Evolutionary conservation across 768 basidiomycete genomes (phyloP).

Genomic region (Lactifluus piperatus): DNA sequence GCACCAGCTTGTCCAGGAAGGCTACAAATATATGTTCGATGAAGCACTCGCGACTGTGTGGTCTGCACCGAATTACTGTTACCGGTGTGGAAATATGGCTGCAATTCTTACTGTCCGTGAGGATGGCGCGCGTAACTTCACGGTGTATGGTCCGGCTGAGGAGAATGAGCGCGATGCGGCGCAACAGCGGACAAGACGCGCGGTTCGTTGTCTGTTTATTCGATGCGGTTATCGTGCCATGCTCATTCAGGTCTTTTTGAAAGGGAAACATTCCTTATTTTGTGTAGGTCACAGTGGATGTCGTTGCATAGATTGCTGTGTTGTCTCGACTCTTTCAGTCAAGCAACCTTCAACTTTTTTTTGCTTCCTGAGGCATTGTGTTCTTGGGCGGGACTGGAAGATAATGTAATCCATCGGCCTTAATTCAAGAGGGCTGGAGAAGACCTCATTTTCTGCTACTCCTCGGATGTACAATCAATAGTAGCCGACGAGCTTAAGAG

Average conservation of each 20-base stretch:
- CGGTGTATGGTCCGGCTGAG: slow-evolving; percentile 76
- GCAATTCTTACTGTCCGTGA: slow-evolving; percentile 81
- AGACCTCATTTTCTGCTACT: too few species aligned
- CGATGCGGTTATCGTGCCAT: neutral
- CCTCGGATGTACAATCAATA: too few species aligned
- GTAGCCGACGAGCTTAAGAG: too few species aligned
- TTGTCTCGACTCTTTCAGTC: too few species aligned
- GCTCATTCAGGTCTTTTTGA: neutral
- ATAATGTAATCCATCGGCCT: too few species aligned
- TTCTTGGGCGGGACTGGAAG: too few species aligned
- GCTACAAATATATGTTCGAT: slow-evolving; percentile 97
- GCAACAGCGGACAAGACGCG: slow-evolving; percentile 55
- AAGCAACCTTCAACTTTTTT: neutral
- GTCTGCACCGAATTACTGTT: too few species aligned
- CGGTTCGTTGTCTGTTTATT: slow-evolving; percentile 42
- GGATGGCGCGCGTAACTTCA: slow-evolving; percentile 58
- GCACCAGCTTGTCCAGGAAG: slow-evolving; percentile 94
- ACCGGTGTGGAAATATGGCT: slow-evolving; percentile 91
- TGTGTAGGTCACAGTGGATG: slow-evolving; percentile 28
- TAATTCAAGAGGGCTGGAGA: too few species aligned
- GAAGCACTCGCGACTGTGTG: slow-evolving; percentile 82
- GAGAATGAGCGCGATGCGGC: slow-evolving; percentile 85
- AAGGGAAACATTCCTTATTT: slow-evolving; percentile 51
- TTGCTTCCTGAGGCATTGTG: too few species aligned
- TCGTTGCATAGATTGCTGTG: neutral